phyloP scores from a whole-genome alignment of 345 rosid species.

The Cochlearia excelsa region DNA sequence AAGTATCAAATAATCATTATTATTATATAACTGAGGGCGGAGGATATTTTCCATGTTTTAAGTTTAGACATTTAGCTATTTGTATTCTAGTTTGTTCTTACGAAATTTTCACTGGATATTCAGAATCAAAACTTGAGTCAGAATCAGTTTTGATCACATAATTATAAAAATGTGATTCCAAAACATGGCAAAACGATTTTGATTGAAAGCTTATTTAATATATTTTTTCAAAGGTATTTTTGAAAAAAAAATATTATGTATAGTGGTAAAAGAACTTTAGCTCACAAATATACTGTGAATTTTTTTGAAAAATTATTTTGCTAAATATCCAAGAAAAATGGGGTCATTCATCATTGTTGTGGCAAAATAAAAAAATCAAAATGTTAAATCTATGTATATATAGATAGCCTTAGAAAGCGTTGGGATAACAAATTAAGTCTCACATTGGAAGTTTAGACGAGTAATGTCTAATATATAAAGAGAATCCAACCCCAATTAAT shows the following conservation, averaged over 20 bases:
- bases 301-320: too few relatives aligned
- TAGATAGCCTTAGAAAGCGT: too few relatives aligned
- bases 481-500: too few relatives aligned
- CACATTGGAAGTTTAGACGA: too few relatives aligned
- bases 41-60: neutral
- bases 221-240: neutral
- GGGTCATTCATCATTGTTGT: too few relatives aligned
- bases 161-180: neutral
- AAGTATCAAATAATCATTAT: constrained; percentile 25
- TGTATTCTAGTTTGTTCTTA: constrained; percentile 26
- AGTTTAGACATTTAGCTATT: constrained; percentile 26
- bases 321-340: too few relatives aligned
- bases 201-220: neutral
- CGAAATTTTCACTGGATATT: constrained; percentile 2
- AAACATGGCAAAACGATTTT: constrained; percentile 5
- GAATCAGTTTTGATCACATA: neutral
- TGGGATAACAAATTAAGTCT: too few relatives aligned
- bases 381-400: too few relatives aligned
- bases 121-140: neutral
- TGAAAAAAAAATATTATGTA: neutral
- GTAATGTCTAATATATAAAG: too few relatives aligned
- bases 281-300: too few relatives aligned
- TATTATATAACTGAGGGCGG: constrained; percentile 16
- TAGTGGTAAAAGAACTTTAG: too few relatives aligned
- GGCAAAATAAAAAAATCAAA: too few relatives aligned